Percentiles rank a stretch among this genome's conserved stretches.
These are phyloP conservation scores for Tylopilus sp. DNA, from an alignment of 768 basidiomycete species.

Conservation along the genomic window DNA sequence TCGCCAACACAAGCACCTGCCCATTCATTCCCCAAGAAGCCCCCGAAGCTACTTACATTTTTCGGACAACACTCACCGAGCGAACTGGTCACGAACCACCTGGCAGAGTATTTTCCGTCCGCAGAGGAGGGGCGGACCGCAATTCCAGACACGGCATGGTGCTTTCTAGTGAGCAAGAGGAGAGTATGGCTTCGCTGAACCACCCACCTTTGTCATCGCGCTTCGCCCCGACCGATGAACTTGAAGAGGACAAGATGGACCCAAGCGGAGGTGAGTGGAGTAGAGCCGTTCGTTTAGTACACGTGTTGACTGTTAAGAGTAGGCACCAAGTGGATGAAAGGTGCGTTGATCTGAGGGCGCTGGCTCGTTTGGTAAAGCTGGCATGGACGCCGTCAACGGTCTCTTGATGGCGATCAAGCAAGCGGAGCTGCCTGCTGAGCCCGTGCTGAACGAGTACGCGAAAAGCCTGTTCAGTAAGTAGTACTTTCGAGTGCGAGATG, in stretches of 20 bases:
- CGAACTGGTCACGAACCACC: no score
- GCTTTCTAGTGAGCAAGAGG: conserved; percentile 44
- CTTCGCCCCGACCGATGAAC: conserved; percentile 36
- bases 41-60: no score
- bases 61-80: no score
- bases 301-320: conserved; percentile 14
- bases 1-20: no score
- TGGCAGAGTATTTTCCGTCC: no score
- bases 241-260: conserved; percentile 48
- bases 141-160: conserved; percentile 90
- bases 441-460: conserved; percentile 84
- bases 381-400: conserved; percentile 89
- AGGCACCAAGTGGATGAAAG: conserved; percentile 96
- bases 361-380: conserved; percentile 93
- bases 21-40: no score
- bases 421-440: conserved; percentile 87
- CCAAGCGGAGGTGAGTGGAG: conserved; percentile 47
- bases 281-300: not conserved
- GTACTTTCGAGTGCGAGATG: conserved; percentile 89
- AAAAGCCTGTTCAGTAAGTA: conserved; percentile 92
- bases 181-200: conserved; percentile 44
- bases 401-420: conserved; percentile 97
- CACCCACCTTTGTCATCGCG: conserved; percentile 38
- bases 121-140: conserved; percentile 85
- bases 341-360: conserved; percentile 93